Base-by-base conservation (phyloP, 23 red algal genomes). In the Rhodosorus marinus region DNA sequence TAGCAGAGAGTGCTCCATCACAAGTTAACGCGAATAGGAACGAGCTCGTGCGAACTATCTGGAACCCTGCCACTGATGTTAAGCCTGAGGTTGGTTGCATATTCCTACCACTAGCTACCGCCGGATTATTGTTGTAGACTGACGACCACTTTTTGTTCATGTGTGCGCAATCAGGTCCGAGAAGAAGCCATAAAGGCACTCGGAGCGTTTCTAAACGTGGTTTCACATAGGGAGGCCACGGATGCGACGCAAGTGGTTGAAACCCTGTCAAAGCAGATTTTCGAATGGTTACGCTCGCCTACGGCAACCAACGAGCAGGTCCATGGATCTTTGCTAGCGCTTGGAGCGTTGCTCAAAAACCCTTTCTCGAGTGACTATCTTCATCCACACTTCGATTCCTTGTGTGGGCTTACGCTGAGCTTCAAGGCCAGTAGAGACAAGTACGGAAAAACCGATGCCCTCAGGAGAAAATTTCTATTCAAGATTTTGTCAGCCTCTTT, bases 271-370 rank as follows among this genome's bases (percentile, higher is more conserved):
- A 45, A 15, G 22, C 35, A 40, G 6, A 73, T 32, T 47, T 32
- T 49, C 17, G 43, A 24, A 20, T n/a, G 20, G 17, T 26, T 62
- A 30, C 29, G 26, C 8, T 26, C 47, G 27, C 14, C 8, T 8
- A 21, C 27, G 9, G 6, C 29, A 33, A 3, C 51, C 2, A 1
- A 31, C 21, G 52, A 25, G 24, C 48, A 60, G 50, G 51, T 73
- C n/a, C 82, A 92, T 51, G 82, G 82, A 4, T 58, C 52, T 19
- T 41, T 92, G 1, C 40, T 49, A 1, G 63, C 76, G 43, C 56
- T 70, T 22, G 49, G 52, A 26, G 49, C 63, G 35, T 74, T 92
- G 2, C 36, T 79, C 54, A 27, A 52, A 26, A 63, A 57, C 3
- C 34, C 35, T 23, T 46, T 79, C 28, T 49, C 71, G 19, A 54